phyloP scores from a whole-genome alignment of 176 grass and related monocot species.

The Hordeum marinum region DNA sequence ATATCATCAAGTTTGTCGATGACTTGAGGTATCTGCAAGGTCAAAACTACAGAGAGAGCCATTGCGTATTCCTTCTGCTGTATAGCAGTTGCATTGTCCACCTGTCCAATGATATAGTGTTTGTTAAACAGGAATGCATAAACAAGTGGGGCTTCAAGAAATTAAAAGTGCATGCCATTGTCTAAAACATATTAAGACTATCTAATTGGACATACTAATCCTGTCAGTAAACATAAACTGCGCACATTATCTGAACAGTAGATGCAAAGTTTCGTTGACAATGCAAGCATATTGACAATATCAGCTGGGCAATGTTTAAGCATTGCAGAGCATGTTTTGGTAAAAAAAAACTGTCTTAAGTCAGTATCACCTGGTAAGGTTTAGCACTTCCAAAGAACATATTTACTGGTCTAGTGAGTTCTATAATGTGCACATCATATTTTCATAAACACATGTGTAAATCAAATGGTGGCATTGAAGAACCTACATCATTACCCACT shows the following conservation, averaged over 20 bases:
- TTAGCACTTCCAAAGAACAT: conserved; percentile 1
- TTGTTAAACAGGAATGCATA: background rate
- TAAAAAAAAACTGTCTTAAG: background rate
- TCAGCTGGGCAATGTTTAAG: conserved; percentile 1
- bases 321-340: background rate
- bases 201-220: conserved; percentile 3
- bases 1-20: conserved; percentile 99
- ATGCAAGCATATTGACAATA: background rate
- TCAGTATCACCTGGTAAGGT: background rate
- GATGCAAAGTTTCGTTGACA: background rate
- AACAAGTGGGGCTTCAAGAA: conserved; percentile 5
- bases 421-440: background rate
- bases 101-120: conserved; percentile 46
- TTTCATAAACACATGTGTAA: background rate
- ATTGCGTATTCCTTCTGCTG: conserved; percentile 84
- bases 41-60: conserved; percentile 93
- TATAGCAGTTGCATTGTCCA: conserved; percentile 70
- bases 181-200: conserved; percentile 21
- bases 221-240: background rate
- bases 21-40: conserved; percentile 78
- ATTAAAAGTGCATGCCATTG: background rate
- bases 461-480: background rate
- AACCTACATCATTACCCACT: background rate
- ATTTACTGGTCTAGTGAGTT: background rate
- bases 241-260: background rate